Evolutionary conservation across 2,329 filamentous ascomycete species (phyloP), one percentile per base, ranked within the genome.

Genomic region (Canariomyces notabilis): DNA sequence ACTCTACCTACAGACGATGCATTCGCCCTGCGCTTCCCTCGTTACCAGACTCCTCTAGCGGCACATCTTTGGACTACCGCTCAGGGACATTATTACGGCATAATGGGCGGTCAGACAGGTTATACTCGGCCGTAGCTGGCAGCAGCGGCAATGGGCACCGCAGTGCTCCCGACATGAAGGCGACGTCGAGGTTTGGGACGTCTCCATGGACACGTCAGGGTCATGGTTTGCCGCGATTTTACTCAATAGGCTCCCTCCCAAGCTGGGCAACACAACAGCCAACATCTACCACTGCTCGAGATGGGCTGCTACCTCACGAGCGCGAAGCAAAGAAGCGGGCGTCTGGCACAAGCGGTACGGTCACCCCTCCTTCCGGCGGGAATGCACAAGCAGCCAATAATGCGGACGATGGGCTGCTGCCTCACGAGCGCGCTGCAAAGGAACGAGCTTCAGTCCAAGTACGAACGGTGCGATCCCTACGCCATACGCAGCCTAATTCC

Each of bases 281-380:
- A 32, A 22, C 29, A 20, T 37, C 42, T 14, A n/a, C 21, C 3
- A 3, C 35, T 12, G 41, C 19, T 36, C 20, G 39, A n/a, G 43
- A 46, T 37, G 44, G 42, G 8, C 18, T 55, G 37, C 48, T 55
- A n/a, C 52, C 53, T 4, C 51, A 54, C 37, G 53, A 56, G 31
- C 51, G 49, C 14, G 47, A 42, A 12, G 49, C 49, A 9, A 42
- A 45, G 19, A 49, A 52, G 11, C 40, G 33, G 16, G 41, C 20
- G n/a, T n/a, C n/a, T n/a, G n/a, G n/a, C 33, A 6, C 26, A 9
- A 29, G 7, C 34, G n/a, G n/a, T n/a, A n/a, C 44, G 34, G 12
- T 19, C 9, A n/a, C 38, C 6, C 20, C 37, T 37, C 15, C n/a
- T 29, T 6, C 26, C 35, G 16, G 11, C 31, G 2, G 19, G 11